Evolutionary conservation across 768 basidiomycete species (phyloP), one percentile per base, ranked within the genome.

Genomic region (Pisolithus sp.): DNA sequence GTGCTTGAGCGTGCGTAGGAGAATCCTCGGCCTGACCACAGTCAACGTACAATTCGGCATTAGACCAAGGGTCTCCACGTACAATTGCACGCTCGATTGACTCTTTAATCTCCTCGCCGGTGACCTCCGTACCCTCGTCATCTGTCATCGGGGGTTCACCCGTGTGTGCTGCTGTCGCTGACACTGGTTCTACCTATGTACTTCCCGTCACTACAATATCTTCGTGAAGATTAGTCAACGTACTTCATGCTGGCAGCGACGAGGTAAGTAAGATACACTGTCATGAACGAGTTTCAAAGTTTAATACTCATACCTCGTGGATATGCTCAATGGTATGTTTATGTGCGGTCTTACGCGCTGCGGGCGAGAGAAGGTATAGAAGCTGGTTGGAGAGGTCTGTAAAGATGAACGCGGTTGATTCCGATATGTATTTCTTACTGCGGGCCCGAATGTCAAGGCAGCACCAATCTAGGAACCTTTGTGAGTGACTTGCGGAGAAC

Each of bases 301-400:
- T 45, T n/a, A 15, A 28, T 45, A 28, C 50, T 59, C 67, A 31
- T 55, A 69, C 68, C 38, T 58, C 28, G n/a, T 34, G 34, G 12
- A 34, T 15, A 34, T 63, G 60, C 6, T 30, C 56, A 20, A 31
- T 34, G n/a, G 56, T 38, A 52, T 68, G 60, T 3, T 21, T 57
- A 55, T 66, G 62, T 40, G 56, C 50, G 7, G 41, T 40, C 20
- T 59, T 55, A 45, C 61, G 64, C n/a, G 64, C 58, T 5, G 68
- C 58, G 9, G 67, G 67, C 12, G 67, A 68, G 10, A 65, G 49
- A 18, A 70, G 59, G 48, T 68, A 70, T 39, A 68, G 49, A 15
- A 70, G 49, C 67, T 68, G 40, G 31, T 23, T 31, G 26, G 38
- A 48, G 30, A 44, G 18, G 41, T 50, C 7, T 39, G 40, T 39